Evolutionary conservation across 352 stramenopile genomes (phyloP).

Genomic region (Phytopythium kandeliae): DNA sequence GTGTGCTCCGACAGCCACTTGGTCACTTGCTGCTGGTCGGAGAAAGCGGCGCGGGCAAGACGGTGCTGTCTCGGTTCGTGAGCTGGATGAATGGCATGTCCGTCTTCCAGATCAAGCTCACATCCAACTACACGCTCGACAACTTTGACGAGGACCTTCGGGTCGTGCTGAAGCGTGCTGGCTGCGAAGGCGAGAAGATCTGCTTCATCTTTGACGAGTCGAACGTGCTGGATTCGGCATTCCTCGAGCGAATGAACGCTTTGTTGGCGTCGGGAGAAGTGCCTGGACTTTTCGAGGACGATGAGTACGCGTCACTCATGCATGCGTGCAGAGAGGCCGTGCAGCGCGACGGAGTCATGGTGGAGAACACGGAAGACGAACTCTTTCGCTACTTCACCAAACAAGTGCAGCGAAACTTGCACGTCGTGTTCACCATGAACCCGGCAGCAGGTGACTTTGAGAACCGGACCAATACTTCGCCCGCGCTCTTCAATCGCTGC

Average conservation of each 20-base stretch:
- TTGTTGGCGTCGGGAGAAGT: slow-evolving; percentile 99
- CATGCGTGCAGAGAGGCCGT: slow-evolving; percentile 92
- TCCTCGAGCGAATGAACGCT: slow-evolving; percentile 99
- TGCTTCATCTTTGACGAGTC: slow-evolving; percentile 99
- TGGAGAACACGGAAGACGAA: slow-evolving; percentile 94
- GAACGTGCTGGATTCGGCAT: slow-evolving; percentile 97
- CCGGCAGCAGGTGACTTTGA: slow-evolving; percentile 96
- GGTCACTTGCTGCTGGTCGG: slow-evolving; percentile 98
- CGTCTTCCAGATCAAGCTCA: slow-evolving; percentile 99
- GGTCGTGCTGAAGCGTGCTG: slow-evolving; percentile 95
- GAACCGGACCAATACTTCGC: slow-evolving; percentile 97
- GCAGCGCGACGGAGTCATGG: slow-evolving; percentile 85
- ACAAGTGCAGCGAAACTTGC: slow-evolving; percentile 98
- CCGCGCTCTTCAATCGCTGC: slow-evolving; percentile 99
- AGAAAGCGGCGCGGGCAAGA: slow-evolving; percentile 98
- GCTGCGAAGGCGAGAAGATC: slow-evolving; percentile 98
- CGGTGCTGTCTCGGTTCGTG: slow-evolving; percentile 98
- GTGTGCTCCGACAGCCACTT: slow-evolving; percentile 97
- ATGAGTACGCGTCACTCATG: slow-evolving; percentile 98
- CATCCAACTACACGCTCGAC: slow-evolving; percentile 97
- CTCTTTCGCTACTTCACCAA: slow-evolving; percentile 96
- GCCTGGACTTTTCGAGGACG: slow-evolving; percentile 99
- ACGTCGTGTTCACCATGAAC: slow-evolving; percentile 99
- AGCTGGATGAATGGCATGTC: slow-evolving; percentile 99
- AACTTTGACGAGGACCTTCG: slow-evolving; percentile 99